Conservation (phyloP, 805 yeast genomes). For the Candida succiphila region DNA sequence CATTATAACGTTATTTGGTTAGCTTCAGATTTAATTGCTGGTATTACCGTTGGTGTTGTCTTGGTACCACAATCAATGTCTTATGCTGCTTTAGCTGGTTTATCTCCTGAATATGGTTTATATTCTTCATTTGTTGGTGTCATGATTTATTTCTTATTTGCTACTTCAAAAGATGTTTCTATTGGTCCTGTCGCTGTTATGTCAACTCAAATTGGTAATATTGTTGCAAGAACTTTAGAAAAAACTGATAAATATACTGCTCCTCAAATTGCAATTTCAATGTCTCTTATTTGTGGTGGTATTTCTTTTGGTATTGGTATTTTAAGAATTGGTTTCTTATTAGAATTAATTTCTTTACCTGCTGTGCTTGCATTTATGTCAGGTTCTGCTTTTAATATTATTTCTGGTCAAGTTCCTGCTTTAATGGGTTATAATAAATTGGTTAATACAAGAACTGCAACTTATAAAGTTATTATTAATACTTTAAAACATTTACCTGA, state of each 20-base stretch:
- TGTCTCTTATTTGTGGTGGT: slow-evolving; percentile 78
- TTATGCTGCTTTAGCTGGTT: slow-evolving; percentile 78
- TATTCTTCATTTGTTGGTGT: slow-evolving; percentile 92
- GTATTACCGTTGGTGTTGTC: slow-evolving; percentile 88
- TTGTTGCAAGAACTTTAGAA: slow-evolving; percentile 51
- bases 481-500: slow-evolving; percentile 62
- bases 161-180: slow-evolving; percentile 91
- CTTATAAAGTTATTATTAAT: slow-evolving; percentile 62
- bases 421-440: slow-evolving; percentile 62
- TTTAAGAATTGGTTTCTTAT: slow-evolving; percentile 74
- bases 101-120: slow-evolving; percentile 76
- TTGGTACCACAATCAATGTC: slow-evolving; percentile 96
- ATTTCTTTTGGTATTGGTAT: slow-evolving; percentile 78
- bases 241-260: slow-evolving; percentile 35
- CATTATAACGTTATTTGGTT: slow-evolving; percentile 79
- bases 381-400: slow-evolving; percentile 82
- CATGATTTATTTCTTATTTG: slow-evolving; percentile 78
- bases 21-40: slow-evolving; percentile 78
- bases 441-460: slow-evolving; percentile 65
- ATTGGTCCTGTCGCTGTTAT: slow-evolving; percentile 97
- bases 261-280: slow-evolving; percentile 70
- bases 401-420: slow-evolving; percentile 78
- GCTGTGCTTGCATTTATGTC: slow-evolving; percentile 94
- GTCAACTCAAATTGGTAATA: slow-evolving; percentile 79
- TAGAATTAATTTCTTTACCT: slow-evolving; percentile 83